Conservation (phyloP, 352 stramenopile genomes). For the Phytophthora idaei region DNA sequence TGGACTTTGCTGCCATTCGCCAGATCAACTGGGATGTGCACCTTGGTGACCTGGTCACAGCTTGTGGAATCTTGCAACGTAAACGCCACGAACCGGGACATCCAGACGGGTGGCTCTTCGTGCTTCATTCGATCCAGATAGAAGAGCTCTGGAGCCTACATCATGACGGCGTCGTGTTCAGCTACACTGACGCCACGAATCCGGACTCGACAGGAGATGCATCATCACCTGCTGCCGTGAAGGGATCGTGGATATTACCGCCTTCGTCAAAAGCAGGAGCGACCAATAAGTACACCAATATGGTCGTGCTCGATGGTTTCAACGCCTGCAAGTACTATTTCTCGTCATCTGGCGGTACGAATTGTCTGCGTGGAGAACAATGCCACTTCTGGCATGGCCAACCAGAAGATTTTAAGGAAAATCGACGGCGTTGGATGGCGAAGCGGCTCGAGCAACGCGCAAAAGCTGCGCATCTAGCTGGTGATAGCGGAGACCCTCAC, state of each 20-base stretch:
- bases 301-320: conserved; percentile 77
- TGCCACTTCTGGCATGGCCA: conserved; percentile 86
- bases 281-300: conserved; percentile 82
- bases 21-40: conserved; percentile 86
- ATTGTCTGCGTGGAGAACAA: conserved; percentile 67
- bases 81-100: conserved; percentile 42
- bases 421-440: conserved; percentile 68
- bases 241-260: conserved; percentile 52
- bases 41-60: conserved; percentile 65
- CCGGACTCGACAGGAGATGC: conserved; percentile 1
- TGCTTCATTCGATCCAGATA: conserved; percentile 50
- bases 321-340: conserved; percentile 91
- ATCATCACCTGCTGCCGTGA: conserved; percentile 18
- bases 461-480: conserved; percentile 54
- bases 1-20: conserved; percentile 66
- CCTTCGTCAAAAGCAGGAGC: conserved; percentile 55
- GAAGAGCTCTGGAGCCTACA: conserved; percentile 63
- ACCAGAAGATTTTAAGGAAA: conserved; percentile 63
- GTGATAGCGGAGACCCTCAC: conserved; percentile 70
- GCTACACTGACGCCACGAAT: conserved; percentile 40
- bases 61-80: conserved; percentile 43
- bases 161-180: conserved; percentile 59
- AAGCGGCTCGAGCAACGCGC: conserved; percentile 72
- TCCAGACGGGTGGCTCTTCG: conserved; percentile 56
- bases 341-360: conserved; percentile 56